Conservation (phyloP, 805 yeast genomes). For the Nematodospora valgi region DNA sequence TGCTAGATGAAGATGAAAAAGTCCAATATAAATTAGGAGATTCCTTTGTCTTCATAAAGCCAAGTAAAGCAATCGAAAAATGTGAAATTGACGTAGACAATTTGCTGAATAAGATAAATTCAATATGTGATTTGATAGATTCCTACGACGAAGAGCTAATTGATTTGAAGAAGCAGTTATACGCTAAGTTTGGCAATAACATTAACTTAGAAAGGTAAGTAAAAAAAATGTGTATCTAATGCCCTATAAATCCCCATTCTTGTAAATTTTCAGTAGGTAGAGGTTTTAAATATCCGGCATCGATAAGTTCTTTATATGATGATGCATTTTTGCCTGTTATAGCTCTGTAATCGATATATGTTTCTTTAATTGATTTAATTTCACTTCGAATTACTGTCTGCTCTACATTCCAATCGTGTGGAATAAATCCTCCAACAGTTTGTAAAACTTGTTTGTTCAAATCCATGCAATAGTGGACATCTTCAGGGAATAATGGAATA, state of each 20-base stretch:
- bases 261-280: neutral
- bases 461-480: conserved; percentile 52
- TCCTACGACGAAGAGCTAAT: conserved; percentile 52
- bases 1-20: conserved; percentile 70
- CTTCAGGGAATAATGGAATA: no score
- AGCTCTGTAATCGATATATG: conserved; percentile 28
- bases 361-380: conserved; percentile 5
- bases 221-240: conserved; percentile 16
- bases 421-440: conserved; percentile 38
- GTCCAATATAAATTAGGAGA: conserved; percentile 82
- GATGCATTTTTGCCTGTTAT: conserved; percentile 36
- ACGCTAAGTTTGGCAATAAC: conserved; percentile 84
- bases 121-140: conserved; percentile 45
- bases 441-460: conserved; percentile 20
- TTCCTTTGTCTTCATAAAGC: conserved; percentile 66
- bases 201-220: conserved; percentile 72
- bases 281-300: conserved; percentile 10
- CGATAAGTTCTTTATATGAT: conserved; percentile 37
- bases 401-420: conserved; percentile 51
- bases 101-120: conserved; percentile 48
- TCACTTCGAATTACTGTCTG: conserved; percentile 42
- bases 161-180: conserved; percentile 67
- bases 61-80: conserved; percentile 60
- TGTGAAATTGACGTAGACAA: conserved; percentile 60
- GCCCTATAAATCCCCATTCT: conserved; percentile 11